Conservation (phyloP, 2,329 filamentous ascomycete species). For the Pseudocercospora fuligena region DNA sequence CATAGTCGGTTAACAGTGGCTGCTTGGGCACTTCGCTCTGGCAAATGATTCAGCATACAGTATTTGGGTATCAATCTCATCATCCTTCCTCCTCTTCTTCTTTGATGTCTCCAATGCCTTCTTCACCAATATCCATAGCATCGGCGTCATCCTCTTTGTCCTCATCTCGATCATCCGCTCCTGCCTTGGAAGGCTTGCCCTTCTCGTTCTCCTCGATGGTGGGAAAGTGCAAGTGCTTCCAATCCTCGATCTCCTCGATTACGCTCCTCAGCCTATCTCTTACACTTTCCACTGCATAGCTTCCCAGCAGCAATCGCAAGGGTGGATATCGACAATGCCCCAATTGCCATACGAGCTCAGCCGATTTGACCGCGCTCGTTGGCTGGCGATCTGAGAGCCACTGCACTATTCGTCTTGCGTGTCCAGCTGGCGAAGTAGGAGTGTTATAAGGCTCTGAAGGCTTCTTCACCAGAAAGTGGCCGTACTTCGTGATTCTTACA, state of each 20-base stretch:
- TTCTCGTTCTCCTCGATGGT: conserved; percentile 37
- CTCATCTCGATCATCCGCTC: conserved; percentile 27
- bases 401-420: conserved; percentile 88
- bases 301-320: conserved; percentile 81
- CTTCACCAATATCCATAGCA: conserved; percentile 31
- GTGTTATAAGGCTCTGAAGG: conserved; percentile 80
- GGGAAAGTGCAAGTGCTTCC: conserved; percentile 46
- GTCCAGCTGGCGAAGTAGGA: conserved; percentile 79
- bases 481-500: conserved; percentile 72
- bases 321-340: conserved; percentile 95
- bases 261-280: conserved; percentile 86
- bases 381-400: conserved; percentile 94
- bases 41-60: neutral
- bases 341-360: conserved; percentile 90
- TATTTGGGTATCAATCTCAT: neutral
- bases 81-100: conserved; percentile 26
- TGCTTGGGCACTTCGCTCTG: neutral
- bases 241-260: conserved; percentile 73
- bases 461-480: conserved; percentile 88
- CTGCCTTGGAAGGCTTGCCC: conserved; percentile 31
- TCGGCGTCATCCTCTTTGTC: conserved; percentile 32
- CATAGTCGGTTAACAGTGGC: neutral
- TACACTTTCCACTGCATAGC: conserved; percentile 94
- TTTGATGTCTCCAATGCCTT: conserved; percentile 24
- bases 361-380: conserved; percentile 88